These are phyloP conservation scores for Paecilomyces formosus DNA, from an alignment of 2,329 filamentous ascomycete species.

Conservation along the genomic window DNA sequence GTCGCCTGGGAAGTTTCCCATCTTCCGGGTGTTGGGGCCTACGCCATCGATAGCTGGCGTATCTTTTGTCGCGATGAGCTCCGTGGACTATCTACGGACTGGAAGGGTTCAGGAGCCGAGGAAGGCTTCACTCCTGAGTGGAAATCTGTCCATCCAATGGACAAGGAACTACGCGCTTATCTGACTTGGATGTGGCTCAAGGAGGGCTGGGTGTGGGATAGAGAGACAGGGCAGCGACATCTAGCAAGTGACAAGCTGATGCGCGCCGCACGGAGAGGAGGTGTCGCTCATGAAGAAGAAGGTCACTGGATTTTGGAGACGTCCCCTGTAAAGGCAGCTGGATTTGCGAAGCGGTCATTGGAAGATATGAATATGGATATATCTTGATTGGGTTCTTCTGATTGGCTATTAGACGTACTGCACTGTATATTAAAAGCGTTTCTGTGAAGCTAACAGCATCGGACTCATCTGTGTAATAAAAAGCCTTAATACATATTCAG, in stretches of 20 bases:
- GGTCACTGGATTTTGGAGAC: slow-evolving; percentile 31
- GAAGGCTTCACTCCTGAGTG: slow-evolving; percentile 72
- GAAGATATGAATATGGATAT: background rate
- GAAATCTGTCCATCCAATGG: slow-evolving; percentile 74
- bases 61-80: slow-evolving; percentile 84
- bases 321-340: background rate
- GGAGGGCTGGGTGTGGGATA: slow-evolving; percentile 78
- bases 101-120: slow-evolving; percentile 51
- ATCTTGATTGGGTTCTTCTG: background rate
- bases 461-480: background rate
- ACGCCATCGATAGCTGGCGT: slow-evolving; percentile 83
- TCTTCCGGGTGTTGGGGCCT: slow-evolving; percentile 67
- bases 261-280: slow-evolving; percentile 30
- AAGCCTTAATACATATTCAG: background rate
- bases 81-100: slow-evolving; percentile 57
- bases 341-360: background rate
- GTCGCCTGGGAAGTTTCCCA: slow-evolving; percentile 78
- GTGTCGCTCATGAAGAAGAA: slow-evolving; percentile 34
- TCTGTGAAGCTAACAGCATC: background rate
- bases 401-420: background rate
- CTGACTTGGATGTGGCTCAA: slow-evolving; percentile 87
- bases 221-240: slow-evolving; percentile 52
- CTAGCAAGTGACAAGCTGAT: slow-evolving; percentile 32
- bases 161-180: slow-evolving; percentile 85
- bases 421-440: too few species aligned